Percentiles rank a stretch among this genome's conserved stretches.
Conservation (phyloP, 768 basidiomycete species). For the Sarcomyxa edulis region DNA sequence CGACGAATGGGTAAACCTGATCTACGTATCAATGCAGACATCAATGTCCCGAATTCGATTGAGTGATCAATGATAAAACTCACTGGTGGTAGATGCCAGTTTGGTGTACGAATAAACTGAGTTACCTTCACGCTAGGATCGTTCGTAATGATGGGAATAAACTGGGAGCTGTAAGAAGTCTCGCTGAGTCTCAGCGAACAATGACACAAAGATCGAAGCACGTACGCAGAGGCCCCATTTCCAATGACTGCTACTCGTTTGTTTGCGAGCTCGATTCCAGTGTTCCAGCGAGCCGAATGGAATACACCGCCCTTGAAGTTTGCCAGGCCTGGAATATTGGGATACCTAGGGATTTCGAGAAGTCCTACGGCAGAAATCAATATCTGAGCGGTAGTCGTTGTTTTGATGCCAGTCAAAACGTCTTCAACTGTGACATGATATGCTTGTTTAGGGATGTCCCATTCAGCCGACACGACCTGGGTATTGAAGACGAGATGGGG, state of each 20-base stretch:
- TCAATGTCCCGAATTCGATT: not conserved
- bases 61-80: constrained; percentile 6
- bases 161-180: constrained; percentile 37
- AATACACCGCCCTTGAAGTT: constrained; percentile 44
- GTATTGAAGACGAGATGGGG: constrained; percentile 36
- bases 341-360: constrained; percentile 37
- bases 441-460: constrained; percentile 29
- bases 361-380: constrained; percentile 46
- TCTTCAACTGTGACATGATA: constrained; percentile 34
- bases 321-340: constrained; percentile 27
- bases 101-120: constrained; percentile 46
- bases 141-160: constrained; percentile 38
- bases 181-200: constrained; percentile 1
- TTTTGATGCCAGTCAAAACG: constrained; percentile 22
- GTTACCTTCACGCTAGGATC: constrained; percentile 34
- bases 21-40: constrained; percentile 9
- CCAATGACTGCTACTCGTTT: constrained; percentile 56
- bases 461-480: constrained; percentile 37
- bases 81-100: constrained; percentile 45
- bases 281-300: constrained; percentile 49
- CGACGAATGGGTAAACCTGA: constrained; percentile 20
- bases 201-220: constrained; percentile 13
- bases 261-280: constrained; percentile 29
- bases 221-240: constrained; percentile 50
- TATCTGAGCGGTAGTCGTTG: constrained; percentile 33